Base-by-base conservation (phyloP, 148 eudicot genomes). In the Gaultheria prostrata region DNA sequence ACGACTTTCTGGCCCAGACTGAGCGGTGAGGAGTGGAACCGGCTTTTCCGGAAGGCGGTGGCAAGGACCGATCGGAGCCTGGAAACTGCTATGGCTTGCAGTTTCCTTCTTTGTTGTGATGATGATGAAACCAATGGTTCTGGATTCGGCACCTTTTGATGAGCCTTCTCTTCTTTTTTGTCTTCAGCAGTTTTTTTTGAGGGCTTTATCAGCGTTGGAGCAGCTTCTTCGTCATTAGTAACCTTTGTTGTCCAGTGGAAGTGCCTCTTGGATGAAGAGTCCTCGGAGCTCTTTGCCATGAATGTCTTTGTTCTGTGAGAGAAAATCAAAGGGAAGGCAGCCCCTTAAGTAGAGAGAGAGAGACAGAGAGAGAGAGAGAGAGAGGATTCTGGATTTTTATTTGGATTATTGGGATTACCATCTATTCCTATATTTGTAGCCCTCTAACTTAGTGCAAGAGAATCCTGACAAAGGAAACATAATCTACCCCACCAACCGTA, bases 261-360 rank as follows among this genome's bases (percentile, higher is more conserved):
- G 85, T 89, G 91, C 82, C 99, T 91, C 71, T 92, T 91, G 35
- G 99, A 97, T 49, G 99, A 93, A n/a, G 86, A 81, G 51, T 92
- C 94, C 1, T 91, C 91, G 21, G 90, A 90, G 78, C 86, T 87
- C 78, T 87, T 90, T 28, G 92, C 89, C 91, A 91, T 92, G 90
- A 92, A 91, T 78, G 97, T 87, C 88, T 87, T 32, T 97, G 97
- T 91, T 72, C 33, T 80, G 71, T 45, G 21, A 78, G 77, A 51
- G 28, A 26, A 71, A 77, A 57, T 17, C 57, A 8, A 53, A 65
- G 76, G 70, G 76, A 49, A 20, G 48, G 61, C 32, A 53, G 67
- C 28, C 6, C 51, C 77, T 73, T 73, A 46, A 53, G 74, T 1
- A 43, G 59, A 63, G 65, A 54, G 85, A 26, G 81, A 74, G 30